A percentile compares a stretch with the other conserved stretches of the same genome.
These are phyloP conservation scores for Penicillium salamii DNA, from an alignment of 495 filamentous ascomycete genomes.

Conservation along the genomic window DNA sequence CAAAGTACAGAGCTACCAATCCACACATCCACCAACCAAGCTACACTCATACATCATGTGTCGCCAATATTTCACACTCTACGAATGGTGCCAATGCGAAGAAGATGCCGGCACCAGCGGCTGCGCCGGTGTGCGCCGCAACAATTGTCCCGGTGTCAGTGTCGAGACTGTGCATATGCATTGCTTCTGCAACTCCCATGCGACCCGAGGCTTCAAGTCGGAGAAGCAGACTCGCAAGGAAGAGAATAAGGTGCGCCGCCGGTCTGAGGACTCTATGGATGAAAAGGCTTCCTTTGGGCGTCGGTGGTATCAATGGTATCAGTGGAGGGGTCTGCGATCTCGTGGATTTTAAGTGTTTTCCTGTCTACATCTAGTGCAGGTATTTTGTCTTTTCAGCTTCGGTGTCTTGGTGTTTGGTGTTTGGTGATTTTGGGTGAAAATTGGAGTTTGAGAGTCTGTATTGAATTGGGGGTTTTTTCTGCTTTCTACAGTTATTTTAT, in stretches of 20 bases:
- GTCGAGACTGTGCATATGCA: constrained; percentile 45
- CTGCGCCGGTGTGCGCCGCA: constrained; percentile 28
- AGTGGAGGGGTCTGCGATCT: constrained; percentile 26
- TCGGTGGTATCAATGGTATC: constrained; percentile 36
- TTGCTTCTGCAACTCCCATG: constrained; percentile 43
- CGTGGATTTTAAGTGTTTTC: constrained; percentile 11
- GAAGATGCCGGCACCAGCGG: constrained; percentile 35
- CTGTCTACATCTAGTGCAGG: background rate
- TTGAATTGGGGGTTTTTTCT: too few species aligned
- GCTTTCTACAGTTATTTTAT: too few species aligned
- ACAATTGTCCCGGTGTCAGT: constrained; percentile 33
- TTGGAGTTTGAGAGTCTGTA: too few species aligned
- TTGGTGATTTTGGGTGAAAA: too few species aligned
- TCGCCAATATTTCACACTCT: constrained; percentile 41
- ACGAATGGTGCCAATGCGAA: constrained; percentile 47
- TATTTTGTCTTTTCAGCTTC: constrained; percentile 16
- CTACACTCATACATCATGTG: constrained; percentile 30
- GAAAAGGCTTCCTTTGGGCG: constrained; percentile 30
- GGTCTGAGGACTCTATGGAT: constrained; percentile 25
- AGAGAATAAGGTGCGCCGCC: constrained; percentile 22
- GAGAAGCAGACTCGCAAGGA: constrained; percentile 32
- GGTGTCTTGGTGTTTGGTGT: constrained; percentile 12
- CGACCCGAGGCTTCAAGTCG: constrained; percentile 35
- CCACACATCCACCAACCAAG: background rate
- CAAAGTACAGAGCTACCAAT: too few species aligned